Percentiles rank a stretch among this genome's conserved stretches.
Conservation (phyloP, 306 rosid genomes). For the Oemleria cerasiformis region DNA sequence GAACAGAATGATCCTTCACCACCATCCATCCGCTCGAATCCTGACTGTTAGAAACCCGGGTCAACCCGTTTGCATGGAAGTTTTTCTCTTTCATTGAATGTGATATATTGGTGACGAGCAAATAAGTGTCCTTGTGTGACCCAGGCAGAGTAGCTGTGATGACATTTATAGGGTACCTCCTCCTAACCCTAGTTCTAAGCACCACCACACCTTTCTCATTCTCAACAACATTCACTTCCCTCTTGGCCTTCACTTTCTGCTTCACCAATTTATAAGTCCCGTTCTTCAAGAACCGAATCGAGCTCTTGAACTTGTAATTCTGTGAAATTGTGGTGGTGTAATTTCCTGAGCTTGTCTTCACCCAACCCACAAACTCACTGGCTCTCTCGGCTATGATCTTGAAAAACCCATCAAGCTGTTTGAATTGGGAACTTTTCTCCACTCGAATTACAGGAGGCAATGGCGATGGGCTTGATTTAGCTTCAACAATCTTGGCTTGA, state of each 20-base stretch:
- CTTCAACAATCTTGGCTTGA: conserved; percentile 34
- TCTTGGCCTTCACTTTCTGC: conserved; percentile 44
- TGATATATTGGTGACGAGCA: conserved; percentile 47
- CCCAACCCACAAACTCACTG: conserved; percentile 53
- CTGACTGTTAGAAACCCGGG: conserved; percentile 37
- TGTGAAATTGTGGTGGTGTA: conserved; percentile 42
- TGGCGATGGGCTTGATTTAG: background rate
- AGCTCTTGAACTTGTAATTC: conserved; percentile 36
- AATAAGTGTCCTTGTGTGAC: conserved; percentile 27
- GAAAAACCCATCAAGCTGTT: conserved; percentile 62
- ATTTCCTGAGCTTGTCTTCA: conserved; percentile 60
- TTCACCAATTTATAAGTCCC: conserved; percentile 55
- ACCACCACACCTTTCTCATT: conserved; percentile 29
- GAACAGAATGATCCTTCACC: conserved; percentile 66
- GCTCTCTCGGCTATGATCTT: conserved; percentile 48
- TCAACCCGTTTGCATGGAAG: conserved; percentile 8
- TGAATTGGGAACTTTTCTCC: conserved; percentile 37
- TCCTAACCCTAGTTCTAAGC: conserved; percentile 20
- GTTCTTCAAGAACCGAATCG: conserved; percentile 30
- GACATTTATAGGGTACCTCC: conserved; percentile 48
- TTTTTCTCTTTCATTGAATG: conserved; percentile 48
- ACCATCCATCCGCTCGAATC: conserved; percentile 71
- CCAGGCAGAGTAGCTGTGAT: conserved; percentile 35
- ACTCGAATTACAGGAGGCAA: conserved; percentile 34
- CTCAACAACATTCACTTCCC: conserved; percentile 24